Percentiles rank a stretch among this genome's conserved stretches.
phyloP scores from a whole-genome alignment of 2,329 filamentous ascomycete species.

The Didymella keratinophila region DNA sequence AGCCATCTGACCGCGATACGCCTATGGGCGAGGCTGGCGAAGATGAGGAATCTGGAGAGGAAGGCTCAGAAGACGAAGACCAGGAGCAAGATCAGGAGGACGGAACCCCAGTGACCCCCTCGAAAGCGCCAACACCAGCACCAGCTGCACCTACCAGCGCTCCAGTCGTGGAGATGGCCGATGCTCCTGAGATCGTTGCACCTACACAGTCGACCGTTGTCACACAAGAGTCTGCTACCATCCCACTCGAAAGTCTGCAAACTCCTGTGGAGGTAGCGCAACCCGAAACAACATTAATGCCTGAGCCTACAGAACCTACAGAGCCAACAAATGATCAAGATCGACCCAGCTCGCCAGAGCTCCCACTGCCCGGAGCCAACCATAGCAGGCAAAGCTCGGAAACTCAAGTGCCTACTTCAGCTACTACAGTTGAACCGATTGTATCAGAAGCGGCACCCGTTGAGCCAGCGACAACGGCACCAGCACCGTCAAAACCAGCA shows the following conservation, averaged over 20 bases:
- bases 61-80: constrained; percentile 56
- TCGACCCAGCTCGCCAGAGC: constrained; percentile 53
- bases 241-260: constrained; percentile 21
- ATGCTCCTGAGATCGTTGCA: constrained; percentile 11
- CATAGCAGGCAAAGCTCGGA: constrained; percentile 51
- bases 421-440: constrained; percentile 11
- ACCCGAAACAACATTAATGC: constrained; percentile 1
- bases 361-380: constrained; percentile 48
- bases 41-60: constrained; percentile 56
- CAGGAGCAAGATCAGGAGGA: constrained; percentile 58
- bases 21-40: constrained; percentile 56
- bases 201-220: constrained; percentile 12
- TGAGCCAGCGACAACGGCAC: neutral
- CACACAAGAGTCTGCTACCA: constrained; percentile 11
- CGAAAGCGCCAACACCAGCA: constrained; percentile 34
- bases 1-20: constrained; percentile 50
- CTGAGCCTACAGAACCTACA: constrained; percentile 8
- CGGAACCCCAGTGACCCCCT: constrained; percentile 53
- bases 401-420: constrained; percentile 36
- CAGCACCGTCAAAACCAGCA: neutral
- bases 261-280: constrained; percentile 11
- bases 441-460: constrained; percentile 2
- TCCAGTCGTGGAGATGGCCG: constrained; percentile 25
- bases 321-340: constrained; percentile 33
- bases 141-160: constrained; percentile 24